Evolutionary conservation across 768 basidiomycete species (phyloP), one percentile per base, ranked within the genome.

Genomic region (Lepiota subincarnata): DNA sequence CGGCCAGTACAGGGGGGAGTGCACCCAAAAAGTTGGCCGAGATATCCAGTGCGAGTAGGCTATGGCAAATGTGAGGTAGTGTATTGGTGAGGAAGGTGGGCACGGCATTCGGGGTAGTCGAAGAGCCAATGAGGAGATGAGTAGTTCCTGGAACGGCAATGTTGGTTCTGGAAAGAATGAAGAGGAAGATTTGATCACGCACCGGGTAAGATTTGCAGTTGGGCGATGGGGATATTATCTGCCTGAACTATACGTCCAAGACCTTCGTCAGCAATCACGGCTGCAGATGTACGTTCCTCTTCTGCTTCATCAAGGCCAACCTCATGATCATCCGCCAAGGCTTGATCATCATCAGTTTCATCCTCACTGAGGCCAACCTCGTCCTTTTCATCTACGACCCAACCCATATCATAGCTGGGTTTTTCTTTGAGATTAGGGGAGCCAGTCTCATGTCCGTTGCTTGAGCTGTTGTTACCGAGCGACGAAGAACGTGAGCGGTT

Each of bases 21-120:
- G 87, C 87, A 39, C 82, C 81, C 43, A 96, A 78, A 61, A 88
- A 87, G 67, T 95, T 95, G 58, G 84, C 83, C 31, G 93, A 94
- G 38, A 99, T 88, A 70, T 99, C 97, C 41, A 98, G 81, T 8
- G 91, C 93, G 53, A 99, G 83, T 40, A 99, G 80, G 22, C 89
- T 86, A 47, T 78, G 73, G 41, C 79, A 76, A 55, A 95, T 89
- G 57, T 82, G 79, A 20, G 91, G 90, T 2, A 98, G 72, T 6
- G 77, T 75, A 48, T 66, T 73, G 10, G 83, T 77, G 51, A 98
- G 77, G 66, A 95, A 91, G 2, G 80, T 62, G 16, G 90, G 87
- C 53, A 98, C 80, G 47, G 80, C 82, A 61, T 85, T 89, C 35
- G 89, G 90, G 2, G 85, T 89, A 55, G 70, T 75, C 1, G 87